phyloP scores from a whole-genome alignment of 805 yeast genomes.

The Phaffomyces antillensis region DNA sequence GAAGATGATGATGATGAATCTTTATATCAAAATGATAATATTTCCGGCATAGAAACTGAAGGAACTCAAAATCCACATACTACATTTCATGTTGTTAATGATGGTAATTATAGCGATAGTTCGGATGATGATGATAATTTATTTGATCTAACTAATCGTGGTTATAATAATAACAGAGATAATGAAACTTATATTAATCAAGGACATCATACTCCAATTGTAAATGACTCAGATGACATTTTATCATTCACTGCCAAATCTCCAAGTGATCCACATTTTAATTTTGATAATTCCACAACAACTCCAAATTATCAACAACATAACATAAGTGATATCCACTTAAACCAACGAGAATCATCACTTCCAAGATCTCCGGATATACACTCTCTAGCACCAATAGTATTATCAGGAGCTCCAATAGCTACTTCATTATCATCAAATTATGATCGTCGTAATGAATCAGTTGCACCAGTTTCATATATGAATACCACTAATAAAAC shows the following conservation, averaged over 20 bases:
- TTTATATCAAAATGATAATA: background rate
- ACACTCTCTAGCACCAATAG: constrained; percentile 1
- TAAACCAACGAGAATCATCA: background rate
- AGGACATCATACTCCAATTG: background rate
- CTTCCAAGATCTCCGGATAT: background rate
- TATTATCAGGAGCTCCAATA: constrained; percentile 1
- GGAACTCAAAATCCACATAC: constrained; percentile 2
- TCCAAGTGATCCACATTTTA: constrained; percentile 25
- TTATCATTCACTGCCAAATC: constrained; percentile 30
- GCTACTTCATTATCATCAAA: constrained; percentile 4
- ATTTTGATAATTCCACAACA: constrained; percentile 9
- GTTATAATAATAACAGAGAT: background rate
- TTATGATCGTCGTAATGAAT: constrained; percentile 34
- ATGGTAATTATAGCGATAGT: constrained; percentile 17
- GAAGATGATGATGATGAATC: background rate
- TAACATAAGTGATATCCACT: background rate
- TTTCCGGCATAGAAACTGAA: constrained; percentile 1
- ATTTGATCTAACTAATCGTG: background rate
- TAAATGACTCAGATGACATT: constrained; percentile 18
- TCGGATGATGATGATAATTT: constrained; percentile 9
- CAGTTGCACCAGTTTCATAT: constrained; percentile 26
- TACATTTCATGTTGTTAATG: constrained; percentile 23
- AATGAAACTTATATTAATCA: constrained; percentile 13
- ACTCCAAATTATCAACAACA: background rate
- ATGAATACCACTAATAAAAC: constrained; percentile 8